Conservation (phyloP, 148 eudicot species). For the Silene latifolia region DNA sequence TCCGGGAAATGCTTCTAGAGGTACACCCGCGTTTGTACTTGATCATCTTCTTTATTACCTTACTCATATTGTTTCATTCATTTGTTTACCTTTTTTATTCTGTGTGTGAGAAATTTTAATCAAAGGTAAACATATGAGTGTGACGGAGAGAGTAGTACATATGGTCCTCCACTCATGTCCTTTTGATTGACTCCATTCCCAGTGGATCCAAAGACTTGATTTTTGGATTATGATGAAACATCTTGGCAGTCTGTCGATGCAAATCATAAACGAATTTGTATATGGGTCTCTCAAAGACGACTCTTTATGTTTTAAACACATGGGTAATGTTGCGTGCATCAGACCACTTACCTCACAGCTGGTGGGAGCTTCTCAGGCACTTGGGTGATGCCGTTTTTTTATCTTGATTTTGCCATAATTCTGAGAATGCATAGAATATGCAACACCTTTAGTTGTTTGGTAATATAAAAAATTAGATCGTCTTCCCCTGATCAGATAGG, state of each 20-base stretch:
- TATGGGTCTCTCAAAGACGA: no score
- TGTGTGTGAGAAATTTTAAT: no score
- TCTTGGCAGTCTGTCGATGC: no score
- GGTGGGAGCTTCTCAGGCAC: not conserved
- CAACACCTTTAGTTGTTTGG: not conserved
- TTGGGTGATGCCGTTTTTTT: not conserved
- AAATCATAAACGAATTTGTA: no score
- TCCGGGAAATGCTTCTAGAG: constrained; percentile 82
- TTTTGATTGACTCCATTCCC: not conserved
- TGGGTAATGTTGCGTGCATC: no score
- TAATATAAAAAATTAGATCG: not conserved
- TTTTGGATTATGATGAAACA: not conserved
- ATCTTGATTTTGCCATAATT: not conserved
- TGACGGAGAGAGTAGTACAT: no score
- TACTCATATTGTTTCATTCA: not conserved
- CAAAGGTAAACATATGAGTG: no score
- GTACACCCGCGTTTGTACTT: constrained; percentile 24
- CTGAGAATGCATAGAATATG: constrained; percentile 12
- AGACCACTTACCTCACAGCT: no score
- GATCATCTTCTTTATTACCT: not conserved
- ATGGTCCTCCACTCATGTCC: no score
- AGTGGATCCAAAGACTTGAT: not conserved
- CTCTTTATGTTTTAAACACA: no score
- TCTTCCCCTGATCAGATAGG: constrained; percentile 54
- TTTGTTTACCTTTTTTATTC: no score